Conservation (phyloP, 208 protist species). For the Leishmania amazonensis region DNA sequence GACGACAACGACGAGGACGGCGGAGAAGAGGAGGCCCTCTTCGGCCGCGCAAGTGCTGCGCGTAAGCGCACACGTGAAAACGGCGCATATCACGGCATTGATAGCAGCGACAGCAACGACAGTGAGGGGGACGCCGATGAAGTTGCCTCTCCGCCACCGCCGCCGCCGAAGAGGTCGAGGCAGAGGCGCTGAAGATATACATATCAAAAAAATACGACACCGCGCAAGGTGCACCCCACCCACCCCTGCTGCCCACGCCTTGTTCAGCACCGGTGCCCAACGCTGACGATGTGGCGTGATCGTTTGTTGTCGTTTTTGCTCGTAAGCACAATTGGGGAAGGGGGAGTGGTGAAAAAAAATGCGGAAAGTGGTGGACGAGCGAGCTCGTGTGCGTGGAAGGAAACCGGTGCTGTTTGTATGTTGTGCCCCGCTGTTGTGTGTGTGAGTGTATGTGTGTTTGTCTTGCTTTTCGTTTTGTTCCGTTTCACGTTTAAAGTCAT, state of each 20-base stretch:
- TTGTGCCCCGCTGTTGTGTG: neutral
- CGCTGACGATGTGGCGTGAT: neutral
- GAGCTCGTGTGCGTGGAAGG: neutral
- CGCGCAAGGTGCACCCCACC: neutral
- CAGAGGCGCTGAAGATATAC: neutral
- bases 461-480: conserved; percentile 1
- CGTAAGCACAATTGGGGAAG: neutral
- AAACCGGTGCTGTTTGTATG: neutral
- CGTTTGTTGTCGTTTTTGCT: neutral
- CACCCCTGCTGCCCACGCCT: neutral
- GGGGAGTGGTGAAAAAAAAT: neutral
- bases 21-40: conserved; percentile 8
- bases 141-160: neutral
- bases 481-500: neutral
- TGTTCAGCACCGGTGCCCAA: neutral
- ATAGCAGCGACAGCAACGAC: conserved; percentile 34
- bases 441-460: neutral
- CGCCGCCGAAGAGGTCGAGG: conserved; percentile 14
- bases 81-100: conserved; percentile 29
- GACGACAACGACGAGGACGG: conserved; percentile 31
- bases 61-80: conserved; percentile 17
- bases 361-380: neutral
- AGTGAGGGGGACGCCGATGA: conserved; percentile 11
- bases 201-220: neutral
- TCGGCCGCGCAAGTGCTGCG: neutral